These are phyloP conservation scores for Penicillium pancosmium DNA, from an alignment of 495 filamentous ascomycete species.

Conservation along the genomic window DNA sequence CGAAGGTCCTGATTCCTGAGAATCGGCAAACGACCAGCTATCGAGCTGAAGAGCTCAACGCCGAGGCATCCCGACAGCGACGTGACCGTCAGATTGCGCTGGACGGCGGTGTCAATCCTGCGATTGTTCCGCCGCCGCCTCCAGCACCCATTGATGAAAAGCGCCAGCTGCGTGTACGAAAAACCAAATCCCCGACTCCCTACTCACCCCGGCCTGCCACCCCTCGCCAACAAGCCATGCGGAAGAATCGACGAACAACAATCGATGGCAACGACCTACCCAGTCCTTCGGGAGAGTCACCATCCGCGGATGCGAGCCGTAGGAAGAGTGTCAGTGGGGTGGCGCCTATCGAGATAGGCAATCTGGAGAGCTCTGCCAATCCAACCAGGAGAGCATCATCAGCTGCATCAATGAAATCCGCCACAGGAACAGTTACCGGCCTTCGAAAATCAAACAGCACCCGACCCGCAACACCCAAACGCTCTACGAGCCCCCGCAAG, in stretches of 20 bases:
- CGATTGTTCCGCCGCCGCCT: conserved; percentile 28
- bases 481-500: conserved; percentile 43
- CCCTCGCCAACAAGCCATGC: conserved; percentile 48
- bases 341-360: conserved; percentile 12
- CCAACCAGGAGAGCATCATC: conserved; percentile 3
- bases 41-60: conserved; percentile 72
- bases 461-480: conserved; percentile 51
- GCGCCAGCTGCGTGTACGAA: conserved; percentile 75
- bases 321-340: conserved; percentile 37
- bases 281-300: conserved; percentile 39
- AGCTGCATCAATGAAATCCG: conserved; percentile 4
- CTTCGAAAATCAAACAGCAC: conserved; percentile 47
- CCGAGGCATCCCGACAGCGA: conserved; percentile 61
- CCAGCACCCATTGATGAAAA: conserved; percentile 53
- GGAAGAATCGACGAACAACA: conserved; percentile 64
- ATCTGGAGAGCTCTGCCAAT: background rate
- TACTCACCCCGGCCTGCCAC: conserved; percentile 42
- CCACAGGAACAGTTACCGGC: background rate
- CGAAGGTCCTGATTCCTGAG: conserved; percentile 77
- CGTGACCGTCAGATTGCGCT: conserved; percentile 62
- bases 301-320: conserved; percentile 35
- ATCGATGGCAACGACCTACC: conserved; percentile 57
- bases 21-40: conserved; percentile 72
- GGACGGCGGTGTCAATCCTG: conserved; percentile 24
- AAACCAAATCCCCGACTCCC: conserved; percentile 56